phyloP scores from a whole-genome alignment of 2,329 filamentous ascomycete genomes.

The Venturia nashicola region DNA sequence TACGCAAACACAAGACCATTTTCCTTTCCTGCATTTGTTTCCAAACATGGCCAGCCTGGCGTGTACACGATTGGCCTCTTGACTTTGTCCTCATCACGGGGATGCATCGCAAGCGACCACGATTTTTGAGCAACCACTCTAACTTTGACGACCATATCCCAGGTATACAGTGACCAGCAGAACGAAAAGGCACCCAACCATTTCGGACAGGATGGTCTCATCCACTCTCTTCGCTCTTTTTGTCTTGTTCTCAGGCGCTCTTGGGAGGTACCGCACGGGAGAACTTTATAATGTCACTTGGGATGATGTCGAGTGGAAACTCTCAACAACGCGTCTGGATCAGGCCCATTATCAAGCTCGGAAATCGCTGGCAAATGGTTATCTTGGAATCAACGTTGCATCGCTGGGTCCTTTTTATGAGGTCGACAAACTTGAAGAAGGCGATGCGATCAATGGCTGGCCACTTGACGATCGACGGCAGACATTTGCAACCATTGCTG shows the following conservation, averaged over 20 bases:
- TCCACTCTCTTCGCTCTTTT: neutral
- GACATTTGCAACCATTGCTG: conserved; percentile 54
- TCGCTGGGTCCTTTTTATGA: conserved; percentile 53
- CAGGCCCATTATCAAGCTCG: conserved; percentile 50
- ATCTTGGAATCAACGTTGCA: conserved; percentile 51
- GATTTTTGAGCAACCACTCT: neutral
- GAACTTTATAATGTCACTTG: conserved; percentile 40
- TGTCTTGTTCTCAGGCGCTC: neutral
- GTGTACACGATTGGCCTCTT: neutral
- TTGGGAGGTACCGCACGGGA: conserved; percentile 30
- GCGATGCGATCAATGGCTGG: conserved; percentile 51
- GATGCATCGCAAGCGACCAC: conserved; percentile 1
- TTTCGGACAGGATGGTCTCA: neutral
- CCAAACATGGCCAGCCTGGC: neutral
- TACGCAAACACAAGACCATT: too few relatives aligned
- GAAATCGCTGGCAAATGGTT: conserved; percentile 49
- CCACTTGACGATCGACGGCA: conserved; percentile 52
- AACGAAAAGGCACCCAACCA: neutral
- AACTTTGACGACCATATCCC: neutral
- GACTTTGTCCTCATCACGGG: neutral
- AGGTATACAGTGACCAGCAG: neutral
- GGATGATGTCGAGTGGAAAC: conserved; percentile 45
- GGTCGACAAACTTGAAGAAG: conserved; percentile 36
- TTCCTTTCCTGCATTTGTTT: neutral
- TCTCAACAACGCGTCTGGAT: conserved; percentile 41